Base-by-base conservation (phyloP, 805 yeast species). In the Yamadazyma ubonensis region DNA sequence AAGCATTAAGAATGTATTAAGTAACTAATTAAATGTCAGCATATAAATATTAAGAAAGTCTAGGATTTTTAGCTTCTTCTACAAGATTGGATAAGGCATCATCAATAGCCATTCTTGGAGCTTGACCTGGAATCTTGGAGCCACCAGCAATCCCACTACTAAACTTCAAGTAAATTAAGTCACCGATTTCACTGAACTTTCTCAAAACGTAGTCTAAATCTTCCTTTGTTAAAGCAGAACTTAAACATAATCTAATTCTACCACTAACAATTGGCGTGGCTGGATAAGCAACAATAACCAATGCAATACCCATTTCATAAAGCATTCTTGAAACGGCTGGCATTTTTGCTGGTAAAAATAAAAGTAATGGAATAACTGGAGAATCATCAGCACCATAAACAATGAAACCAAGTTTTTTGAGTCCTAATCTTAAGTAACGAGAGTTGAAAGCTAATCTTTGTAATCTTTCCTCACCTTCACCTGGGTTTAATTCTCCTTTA, bases 251-350 rank as follows among this genome's bases (percentile, higher is more conserved):
- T 62, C 99, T 79, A 19, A 88, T 89, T 66, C 99, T 80, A 4
- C 96, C 85, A 26, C 89, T 79, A 30, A 87, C 81, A 50, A 93
- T 73, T 25, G 96, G 96, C 0, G 98, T 91, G 1, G 99, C 99
- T 8, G 99, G 99, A 59, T 93, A 93, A 26, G 98, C 96, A 31
- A 91, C 98, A 48, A 91, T 83, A 25, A 93, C 99, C 35, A 91
- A 90, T 3, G 99, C 99, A 45, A 93, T 82, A 38, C 85, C 85
- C 63, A 79, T 71, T 48, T 76, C 79, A 52, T 84, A 76, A 74
- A 91, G 76, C 75, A 79, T 77, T 59, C 96, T 77, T 33, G 96
- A 83, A 46, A 89, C 78, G 0, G 91, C 89, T 18, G 96, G 95
- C 95, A 93, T 88, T 59, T 90, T 91, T 20, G 95, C 81, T 17